phyloP scores from a whole-genome alignment of 2,329 filamentous ascomycete genomes.

The Fusarium udum region DNA sequence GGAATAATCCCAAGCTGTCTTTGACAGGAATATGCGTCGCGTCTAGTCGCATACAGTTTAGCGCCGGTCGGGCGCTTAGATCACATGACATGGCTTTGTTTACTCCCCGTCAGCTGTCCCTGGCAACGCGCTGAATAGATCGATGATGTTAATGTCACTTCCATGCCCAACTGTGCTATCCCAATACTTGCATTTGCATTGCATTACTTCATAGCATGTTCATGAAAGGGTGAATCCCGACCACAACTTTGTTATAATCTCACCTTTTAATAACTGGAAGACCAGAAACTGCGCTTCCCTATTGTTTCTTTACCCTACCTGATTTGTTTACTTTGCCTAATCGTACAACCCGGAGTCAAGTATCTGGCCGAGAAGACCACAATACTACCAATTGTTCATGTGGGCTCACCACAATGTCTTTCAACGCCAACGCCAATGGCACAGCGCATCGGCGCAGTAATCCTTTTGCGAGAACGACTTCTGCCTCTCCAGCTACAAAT shows the following conservation, averaged over 20 bases:
- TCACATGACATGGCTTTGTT: constrained; percentile 44
- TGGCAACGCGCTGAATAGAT: constrained; percentile 41
- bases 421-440: constrained; percentile 46
- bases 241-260: constrained; percentile 39
- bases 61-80: not conserved
- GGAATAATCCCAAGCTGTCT: constrained; percentile 2
- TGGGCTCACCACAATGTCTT: constrained; percentile 47
- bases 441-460: constrained; percentile 78
- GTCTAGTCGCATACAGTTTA: constrained; percentile 29
- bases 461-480: constrained; percentile 77
- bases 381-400: constrained; percentile 43
- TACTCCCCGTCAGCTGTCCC: constrained; percentile 40
- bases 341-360: constrained; percentile 12
- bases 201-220: constrained; percentile 40
- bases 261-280: constrained; percentile 15
- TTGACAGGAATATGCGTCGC: constrained; percentile 12
- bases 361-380: constrained; percentile 22
- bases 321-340: constrained; percentile 42
- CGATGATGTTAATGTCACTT: constrained; percentile 33
- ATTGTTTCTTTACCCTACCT: constrained; percentile 4
- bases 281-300: not conserved
- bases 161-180: constrained; percentile 18
- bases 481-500: constrained; percentile 70
- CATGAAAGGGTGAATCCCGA: constrained; percentile 39
- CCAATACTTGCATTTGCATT: constrained; percentile 37